Conservation (phyloP, 2,329 filamentous ascomycete species). For the Ascochyta pisi region DNA sequence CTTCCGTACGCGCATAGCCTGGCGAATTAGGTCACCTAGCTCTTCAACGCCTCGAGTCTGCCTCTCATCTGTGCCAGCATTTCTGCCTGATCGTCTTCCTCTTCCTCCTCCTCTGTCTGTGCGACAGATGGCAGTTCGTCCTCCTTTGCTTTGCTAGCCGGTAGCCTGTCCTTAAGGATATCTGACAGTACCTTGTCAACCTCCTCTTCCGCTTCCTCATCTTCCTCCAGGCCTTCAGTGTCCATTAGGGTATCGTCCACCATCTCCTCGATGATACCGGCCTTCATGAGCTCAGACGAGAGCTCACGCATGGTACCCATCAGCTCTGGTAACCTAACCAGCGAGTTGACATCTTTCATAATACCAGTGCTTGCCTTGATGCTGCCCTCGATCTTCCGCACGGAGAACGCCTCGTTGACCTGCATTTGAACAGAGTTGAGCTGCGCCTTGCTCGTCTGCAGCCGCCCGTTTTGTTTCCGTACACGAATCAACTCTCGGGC, state of each 20-base stretch:
- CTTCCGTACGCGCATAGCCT: neutral
- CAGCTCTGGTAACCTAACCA: slow-evolving; percentile 84
- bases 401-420: slow-evolving; percentile 93
- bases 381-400: slow-evolving; percentile 93
- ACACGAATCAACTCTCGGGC: slow-evolving; percentile 85
- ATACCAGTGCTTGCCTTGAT: slow-evolving; percentile 86
- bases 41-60: slow-evolving; percentile 87
- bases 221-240: slow-evolving; percentile 70
- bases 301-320: slow-evolving; percentile 89
- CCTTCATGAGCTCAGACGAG: slow-evolving; percentile 86
- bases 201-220: slow-evolving; percentile 75
- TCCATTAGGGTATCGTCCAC: slow-evolving; percentile 83
- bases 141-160: slow-evolving; percentile 66
- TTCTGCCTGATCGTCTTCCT: slow-evolving; percentile 86
- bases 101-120: slow-evolving; percentile 71
- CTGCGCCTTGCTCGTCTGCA: slow-evolving; percentile 89
- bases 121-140: slow-evolving; percentile 60
- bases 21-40: slow-evolving; percentile 57
- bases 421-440: slow-evolving; percentile 95
- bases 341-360: slow-evolving; percentile 94
- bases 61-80: slow-evolving; percentile 95
- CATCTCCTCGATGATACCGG: slow-evolving; percentile 98
- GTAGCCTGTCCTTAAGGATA: slow-evolving; percentile 82
- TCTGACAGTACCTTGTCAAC: slow-evolving; percentile 93
- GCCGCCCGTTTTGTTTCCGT: slow-evolving; percentile 74